Conservation (phyloP, 1,139 yeast species). For the Sugiyamaella pinicola region DNA sequence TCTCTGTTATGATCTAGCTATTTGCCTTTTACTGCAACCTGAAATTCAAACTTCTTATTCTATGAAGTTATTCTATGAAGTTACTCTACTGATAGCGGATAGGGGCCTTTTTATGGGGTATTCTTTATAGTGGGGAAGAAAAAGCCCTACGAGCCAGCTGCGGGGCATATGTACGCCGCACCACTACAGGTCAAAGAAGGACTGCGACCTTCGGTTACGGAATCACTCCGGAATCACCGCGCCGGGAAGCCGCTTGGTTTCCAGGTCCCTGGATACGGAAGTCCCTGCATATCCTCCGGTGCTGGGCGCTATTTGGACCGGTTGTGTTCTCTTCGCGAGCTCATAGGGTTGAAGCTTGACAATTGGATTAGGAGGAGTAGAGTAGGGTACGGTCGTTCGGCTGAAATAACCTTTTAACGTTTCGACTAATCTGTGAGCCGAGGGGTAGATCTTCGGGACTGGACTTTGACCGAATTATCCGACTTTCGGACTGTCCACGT, state of each 20-base stretch:
- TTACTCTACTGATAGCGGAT: background rate
- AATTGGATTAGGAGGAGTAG: background rate
- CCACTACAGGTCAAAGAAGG: too few relatives aligned
- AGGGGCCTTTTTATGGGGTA: slow-evolving; percentile 1
- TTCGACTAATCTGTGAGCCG: background rate
- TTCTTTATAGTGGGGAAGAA: background rate
- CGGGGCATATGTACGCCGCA: background rate
- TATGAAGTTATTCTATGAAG: too few relatives aligned
- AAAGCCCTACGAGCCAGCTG: background rate
- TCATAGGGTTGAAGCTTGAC: too few relatives aligned
- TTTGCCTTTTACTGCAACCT: too few relatives aligned
- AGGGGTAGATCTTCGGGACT: background rate
- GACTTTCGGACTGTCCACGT: background rate
- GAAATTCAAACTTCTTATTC: too few relatives aligned
- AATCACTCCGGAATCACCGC: too few relatives aligned
- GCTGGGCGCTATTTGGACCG: too few relatives aligned
- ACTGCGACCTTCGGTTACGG: background rate
- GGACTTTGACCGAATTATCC: background rate
- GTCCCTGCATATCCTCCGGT: too few relatives aligned
- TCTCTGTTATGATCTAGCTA: too few relatives aligned
- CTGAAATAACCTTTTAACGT: background rate
- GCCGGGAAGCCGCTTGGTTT: too few relatives aligned
- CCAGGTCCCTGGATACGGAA: too few relatives aligned
- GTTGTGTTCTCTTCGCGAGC: too few relatives aligned
- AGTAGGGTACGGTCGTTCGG: background rate